Percentiles rank a stretch among this genome's conserved stretches.
Conservation (phyloP, 805 yeast genomes). For the Kodamaea nitidulidarum region DNA sequence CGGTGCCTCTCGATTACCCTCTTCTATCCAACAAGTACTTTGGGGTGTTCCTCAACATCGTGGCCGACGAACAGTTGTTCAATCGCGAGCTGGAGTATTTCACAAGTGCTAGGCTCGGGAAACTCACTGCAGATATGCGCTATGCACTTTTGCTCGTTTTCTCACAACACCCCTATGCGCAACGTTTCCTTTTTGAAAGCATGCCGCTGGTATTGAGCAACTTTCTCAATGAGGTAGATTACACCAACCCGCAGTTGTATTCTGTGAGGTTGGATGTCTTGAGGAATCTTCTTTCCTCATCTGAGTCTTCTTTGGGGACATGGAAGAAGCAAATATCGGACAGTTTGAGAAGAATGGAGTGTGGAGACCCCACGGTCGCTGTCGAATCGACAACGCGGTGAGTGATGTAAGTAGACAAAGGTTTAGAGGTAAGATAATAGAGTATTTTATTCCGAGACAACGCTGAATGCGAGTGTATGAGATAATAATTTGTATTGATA, state of each 20-base stretch:
- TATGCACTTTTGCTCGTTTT: constrained; percentile 18
- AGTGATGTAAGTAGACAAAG: background rate
- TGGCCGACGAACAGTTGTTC: constrained; percentile 16
- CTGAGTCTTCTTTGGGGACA: background rate
- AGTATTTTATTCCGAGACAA: too few species aligned
- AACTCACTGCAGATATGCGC: constrained; percentile 20
- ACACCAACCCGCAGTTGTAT: constrained; percentile 22
- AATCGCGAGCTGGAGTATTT: constrained; percentile 9
- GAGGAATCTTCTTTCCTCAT: constrained; percentile 2
- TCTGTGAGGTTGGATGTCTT: constrained; percentile 16
- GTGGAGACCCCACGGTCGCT: constrained; percentile 3
- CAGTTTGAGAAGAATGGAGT: constrained; percentile 4
- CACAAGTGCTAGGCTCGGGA: constrained; percentile 9
- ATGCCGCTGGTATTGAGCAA: constrained; percentile 23
- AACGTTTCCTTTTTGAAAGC: constrained; percentile 18
- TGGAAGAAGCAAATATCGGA: constrained; percentile 1
- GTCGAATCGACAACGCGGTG: background rate
- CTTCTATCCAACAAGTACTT: constrained; percentile 20
- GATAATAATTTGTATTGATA: too few species aligned
- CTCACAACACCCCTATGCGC: constrained; percentile 18
- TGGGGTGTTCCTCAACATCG: constrained; percentile 23
- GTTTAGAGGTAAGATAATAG: too few species aligned
- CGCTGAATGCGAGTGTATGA: too few species aligned
- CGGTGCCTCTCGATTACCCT: constrained; percentile 13
- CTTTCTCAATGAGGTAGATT: constrained; percentile 15